phyloP scores from a whole-genome alignment of 225 moss, liverwort and hornwort genomes.

The Physcomitrium patens region DNA sequence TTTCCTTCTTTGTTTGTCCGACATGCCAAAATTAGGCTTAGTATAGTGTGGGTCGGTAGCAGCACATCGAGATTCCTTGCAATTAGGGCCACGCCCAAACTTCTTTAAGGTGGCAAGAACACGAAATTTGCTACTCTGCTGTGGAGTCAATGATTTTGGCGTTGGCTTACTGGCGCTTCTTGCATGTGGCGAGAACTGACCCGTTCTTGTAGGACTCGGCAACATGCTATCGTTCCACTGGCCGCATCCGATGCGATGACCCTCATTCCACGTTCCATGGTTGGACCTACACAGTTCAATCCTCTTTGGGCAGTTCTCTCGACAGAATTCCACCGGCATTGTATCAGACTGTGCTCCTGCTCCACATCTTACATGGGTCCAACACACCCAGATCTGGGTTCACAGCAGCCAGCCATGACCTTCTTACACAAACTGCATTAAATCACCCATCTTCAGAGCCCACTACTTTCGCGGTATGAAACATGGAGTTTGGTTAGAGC shows the following conservation, averaged over 20 bases:
- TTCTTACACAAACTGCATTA: not conserved
- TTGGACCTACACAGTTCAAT: slow-evolving; percentile 21
- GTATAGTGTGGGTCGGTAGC: slow-evolving; percentile 29
- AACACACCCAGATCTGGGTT: not conserved
- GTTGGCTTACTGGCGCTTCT: slow-evolving; percentile 6
- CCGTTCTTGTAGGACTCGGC: not conserved
- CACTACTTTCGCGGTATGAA: not conserved
- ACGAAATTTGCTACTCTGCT: slow-evolving; percentile 8
- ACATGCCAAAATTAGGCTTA: slow-evolving; percentile 2
- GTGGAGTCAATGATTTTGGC: slow-evolving; percentile 12
- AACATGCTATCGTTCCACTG: slow-evolving; percentile 35
- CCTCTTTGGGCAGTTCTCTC: slow-evolving; percentile 4
- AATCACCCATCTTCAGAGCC: not conserved
- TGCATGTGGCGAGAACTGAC: not conserved
- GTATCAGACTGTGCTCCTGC: slow-evolving; percentile 16
- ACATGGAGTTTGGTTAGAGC: not conserved
- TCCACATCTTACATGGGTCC: slow-evolving; percentile 48
- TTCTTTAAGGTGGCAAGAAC: slow-evolving; percentile 24
- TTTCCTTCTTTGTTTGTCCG: not conserved
- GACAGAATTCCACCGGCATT: slow-evolving; percentile 31
- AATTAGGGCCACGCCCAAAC: slow-evolving; percentile 30
- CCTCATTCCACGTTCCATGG: slow-evolving; percentile 37
- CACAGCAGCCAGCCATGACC: not conserved
- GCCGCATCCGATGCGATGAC: slow-evolving; percentile 19
- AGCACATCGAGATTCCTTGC: slow-evolving; percentile 44